Conservation (phyloP, 2,329 filamentous ascomycete species). For the Graphiopsis chlorocephala region DNA sequence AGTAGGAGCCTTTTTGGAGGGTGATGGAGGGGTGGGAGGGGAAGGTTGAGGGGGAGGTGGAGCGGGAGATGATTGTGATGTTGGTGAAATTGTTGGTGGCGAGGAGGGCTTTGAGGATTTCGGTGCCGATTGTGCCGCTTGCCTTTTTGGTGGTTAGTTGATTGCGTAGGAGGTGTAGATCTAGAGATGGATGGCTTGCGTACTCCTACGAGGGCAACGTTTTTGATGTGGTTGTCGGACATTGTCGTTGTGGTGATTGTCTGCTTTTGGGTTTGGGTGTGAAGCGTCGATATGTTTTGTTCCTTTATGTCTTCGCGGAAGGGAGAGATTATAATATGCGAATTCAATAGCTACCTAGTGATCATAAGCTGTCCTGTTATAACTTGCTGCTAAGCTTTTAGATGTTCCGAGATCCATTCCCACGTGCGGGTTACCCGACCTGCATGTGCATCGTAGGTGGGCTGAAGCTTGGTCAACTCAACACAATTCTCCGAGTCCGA, state of each 20-base stretch:
- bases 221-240: slow-evolving; percentile 29
- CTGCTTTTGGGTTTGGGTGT: not conserved
- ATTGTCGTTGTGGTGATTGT: not conserved
- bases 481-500: not conserved
- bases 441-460: not conserved
- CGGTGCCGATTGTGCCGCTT: slow-evolving; percentile 34
- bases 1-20: slow-evolving; percentile 29
- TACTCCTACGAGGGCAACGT: slow-evolving; percentile 39
- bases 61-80: slow-evolving; percentile 38
- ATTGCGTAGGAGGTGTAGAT: not conserved
- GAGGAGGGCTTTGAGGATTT: slow-evolving; percentile 34
- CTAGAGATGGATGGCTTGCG: not conserved
- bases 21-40: slow-evolving; percentile 28
- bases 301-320: not conserved
- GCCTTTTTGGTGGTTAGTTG: slow-evolving; percentile 18
- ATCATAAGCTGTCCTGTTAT: not conserved
- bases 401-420: not conserved
- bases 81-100: slow-evolving; percentile 30
- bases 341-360: not conserved
- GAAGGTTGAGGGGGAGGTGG: slow-evolving; percentile 38
- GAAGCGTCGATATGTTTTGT: not conserved
- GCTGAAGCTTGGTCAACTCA: not conserved
- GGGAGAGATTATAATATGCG: not conserved
- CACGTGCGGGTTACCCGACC: not conserved
- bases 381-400: not conserved